Evolutionary conservation across 2,329 filamentous ascomycete species (phyloP).

Genomic region (Amauroascus niger): DNA sequence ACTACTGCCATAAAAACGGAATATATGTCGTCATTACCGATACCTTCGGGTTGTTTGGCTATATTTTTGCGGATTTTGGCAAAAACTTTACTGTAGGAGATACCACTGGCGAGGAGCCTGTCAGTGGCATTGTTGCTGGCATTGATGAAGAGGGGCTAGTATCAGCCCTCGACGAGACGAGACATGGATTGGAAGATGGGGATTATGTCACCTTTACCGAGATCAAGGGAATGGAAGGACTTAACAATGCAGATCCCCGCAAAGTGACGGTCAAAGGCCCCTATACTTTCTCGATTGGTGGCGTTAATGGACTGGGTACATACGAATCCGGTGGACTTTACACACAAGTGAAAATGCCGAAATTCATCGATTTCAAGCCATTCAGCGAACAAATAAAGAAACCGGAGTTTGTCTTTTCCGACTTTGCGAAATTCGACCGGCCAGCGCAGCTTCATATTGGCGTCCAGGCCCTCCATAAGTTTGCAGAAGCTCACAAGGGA

Average conservation of each 20-base stretch:
- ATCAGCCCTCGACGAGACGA: conserved; percentile 84
- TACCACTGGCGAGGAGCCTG: conserved; percentile 76
- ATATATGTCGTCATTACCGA: conserved; percentile 84
- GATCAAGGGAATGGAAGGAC: conserved; percentile 76
- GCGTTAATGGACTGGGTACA: conserved; percentile 74
- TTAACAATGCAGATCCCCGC: conserved; percentile 74
- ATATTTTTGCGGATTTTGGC: conserved; percentile 95
- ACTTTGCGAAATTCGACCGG: conserved; percentile 96
- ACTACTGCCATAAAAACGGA: conserved; percentile 88
- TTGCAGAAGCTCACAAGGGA: conserved; percentile 60
- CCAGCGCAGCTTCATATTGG: conserved; percentile 85
- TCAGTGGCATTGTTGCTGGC: conserved; percentile 78
- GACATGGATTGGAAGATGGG: conserved; percentile 90
- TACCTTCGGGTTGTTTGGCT: conserved; percentile 87
- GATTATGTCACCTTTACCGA: conserved; percentile 95
- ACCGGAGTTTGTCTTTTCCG: conserved; percentile 81
- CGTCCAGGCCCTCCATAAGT: conserved; percentile 84
- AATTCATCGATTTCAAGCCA: conserved; percentile 77
- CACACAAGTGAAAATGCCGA: conserved; percentile 97
- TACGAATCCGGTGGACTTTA: conserved; percentile 86
- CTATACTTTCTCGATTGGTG: conserved; percentile 94
- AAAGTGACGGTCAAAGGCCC: conserved; percentile 92
- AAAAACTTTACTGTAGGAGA: conserved; percentile 87
- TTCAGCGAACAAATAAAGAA: conserved; percentile 69
- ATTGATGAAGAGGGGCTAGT: conserved; percentile 87